phyloP scores from a whole-genome alignment of 371 early-diverging fungal species.

The Sporodiniella umbellata region DNA sequence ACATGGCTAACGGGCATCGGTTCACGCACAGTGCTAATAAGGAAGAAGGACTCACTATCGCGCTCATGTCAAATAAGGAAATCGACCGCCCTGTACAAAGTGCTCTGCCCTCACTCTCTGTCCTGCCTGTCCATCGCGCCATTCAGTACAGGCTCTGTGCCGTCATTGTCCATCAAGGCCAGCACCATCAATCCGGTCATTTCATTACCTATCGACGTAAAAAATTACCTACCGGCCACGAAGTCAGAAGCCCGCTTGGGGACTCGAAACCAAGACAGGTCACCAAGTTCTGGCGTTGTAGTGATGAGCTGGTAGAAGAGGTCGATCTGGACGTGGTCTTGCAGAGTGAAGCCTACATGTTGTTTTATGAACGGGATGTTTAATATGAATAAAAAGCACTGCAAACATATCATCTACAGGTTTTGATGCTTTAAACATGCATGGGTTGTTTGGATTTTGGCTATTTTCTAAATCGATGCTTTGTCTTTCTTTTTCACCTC shows the following conservation, averaged over 20 bases:
- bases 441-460: background rate
- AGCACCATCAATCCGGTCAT: conserved; percentile 90
- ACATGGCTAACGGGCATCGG: conserved; percentile 44
- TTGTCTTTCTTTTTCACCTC: background rate
- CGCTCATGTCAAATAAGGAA: conserved; percentile 22
- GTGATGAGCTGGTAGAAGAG: conserved; percentile 83
- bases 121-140: conserved; percentile 26
- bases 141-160: conserved; percentile 74
- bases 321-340: conserved; percentile 70
- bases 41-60: conserved; percentile 34
- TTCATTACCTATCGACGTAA: conserved; percentile 88
- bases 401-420: no score
- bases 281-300: conserved; percentile 72
- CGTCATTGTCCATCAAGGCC: conserved; percentile 84
- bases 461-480: background rate
- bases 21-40: conserved; percentile 24
- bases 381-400: conserved; percentile 3
- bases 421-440: no score
- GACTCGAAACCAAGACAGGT: conserved; percentile 40
- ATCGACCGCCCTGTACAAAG: conserved; percentile 31
- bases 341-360: conserved; percentile 79
- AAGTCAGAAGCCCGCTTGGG: conserved; percentile 35
- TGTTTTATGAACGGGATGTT: conserved; percentile 75
- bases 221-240: conserved; percentile 46
- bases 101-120: conserved; percentile 34